Evolutionary conservation across 352 stramenopile species (phyloP).

Genomic region (Phytophthora multivora): DNA sequence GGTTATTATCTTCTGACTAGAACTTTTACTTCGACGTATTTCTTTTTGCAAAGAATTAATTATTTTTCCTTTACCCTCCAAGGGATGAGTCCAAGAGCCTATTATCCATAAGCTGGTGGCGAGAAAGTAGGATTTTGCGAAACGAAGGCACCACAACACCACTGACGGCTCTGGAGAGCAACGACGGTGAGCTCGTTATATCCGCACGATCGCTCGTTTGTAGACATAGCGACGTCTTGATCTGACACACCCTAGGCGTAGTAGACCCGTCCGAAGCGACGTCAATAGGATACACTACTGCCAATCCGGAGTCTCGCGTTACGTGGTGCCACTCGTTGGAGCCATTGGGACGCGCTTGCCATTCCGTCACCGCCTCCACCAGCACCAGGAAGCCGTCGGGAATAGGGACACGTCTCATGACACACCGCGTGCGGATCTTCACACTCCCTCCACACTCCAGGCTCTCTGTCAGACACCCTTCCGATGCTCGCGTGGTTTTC

Average conservation of each 20-base stretch:
- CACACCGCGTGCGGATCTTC: neutral
- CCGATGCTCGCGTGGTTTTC: neutral
- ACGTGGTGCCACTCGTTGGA: neutral
- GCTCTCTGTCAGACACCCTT: neutral
- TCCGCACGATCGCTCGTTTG: neutral
- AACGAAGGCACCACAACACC: neutral
- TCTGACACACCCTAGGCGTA: neutral
- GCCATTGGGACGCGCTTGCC: neutral
- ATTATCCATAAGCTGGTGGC: conserved; percentile 9
- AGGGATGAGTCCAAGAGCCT: neutral
- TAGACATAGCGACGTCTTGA: neutral
- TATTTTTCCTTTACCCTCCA: neutral
- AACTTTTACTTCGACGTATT: too few relatives aligned
- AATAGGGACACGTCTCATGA: neutral
- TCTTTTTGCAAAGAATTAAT: too few relatives aligned
- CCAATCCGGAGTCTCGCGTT: conserved; percentile 6
- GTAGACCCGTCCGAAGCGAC: neutral
- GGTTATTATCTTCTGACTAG: too few relatives aligned
- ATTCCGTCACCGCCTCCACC: conserved; percentile 1
- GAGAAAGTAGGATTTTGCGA: neutral
- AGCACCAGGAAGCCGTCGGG: conserved; percentile 2
- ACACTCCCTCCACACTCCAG: neutral
- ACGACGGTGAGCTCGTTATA: neutral
- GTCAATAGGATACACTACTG: neutral
- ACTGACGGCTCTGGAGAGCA: neutral